Conservation (phyloP, 2,329 filamentous ascomycete genomes). For the Colletotrichum zoysiae region DNA sequence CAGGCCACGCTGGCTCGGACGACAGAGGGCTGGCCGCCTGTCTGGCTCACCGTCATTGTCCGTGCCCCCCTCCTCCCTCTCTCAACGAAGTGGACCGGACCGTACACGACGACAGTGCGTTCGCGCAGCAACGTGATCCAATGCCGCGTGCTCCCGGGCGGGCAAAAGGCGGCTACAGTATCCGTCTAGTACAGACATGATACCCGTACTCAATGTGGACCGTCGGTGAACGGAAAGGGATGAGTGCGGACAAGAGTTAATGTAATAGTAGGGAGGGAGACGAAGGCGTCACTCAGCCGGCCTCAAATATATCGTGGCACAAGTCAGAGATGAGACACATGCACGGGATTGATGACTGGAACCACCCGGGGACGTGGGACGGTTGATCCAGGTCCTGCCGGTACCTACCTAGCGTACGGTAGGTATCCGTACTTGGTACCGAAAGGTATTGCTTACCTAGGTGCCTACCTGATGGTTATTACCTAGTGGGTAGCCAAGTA, state of each 20-base stretch:
- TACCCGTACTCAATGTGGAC: not conserved
- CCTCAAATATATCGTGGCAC: not conserved
- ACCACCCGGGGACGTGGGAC: conserved; percentile 2
- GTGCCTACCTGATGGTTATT: no score
- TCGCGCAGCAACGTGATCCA: not conserved
- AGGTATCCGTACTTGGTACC: not conserved
- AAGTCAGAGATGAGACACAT: not conserved
- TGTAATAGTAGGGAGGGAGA: not conserved
- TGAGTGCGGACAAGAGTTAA: not conserved
- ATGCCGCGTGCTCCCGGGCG: not conserved
- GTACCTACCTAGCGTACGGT: not conserved
- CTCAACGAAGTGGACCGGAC: not conserved
- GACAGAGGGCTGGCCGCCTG: not conserved
- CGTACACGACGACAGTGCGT: not conserved
- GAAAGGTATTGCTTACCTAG: no score
- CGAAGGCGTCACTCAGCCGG: not conserved
- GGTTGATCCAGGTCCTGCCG: not conserved
- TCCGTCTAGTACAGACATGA: not conserved
- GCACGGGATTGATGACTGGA: not conserved
- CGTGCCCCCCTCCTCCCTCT: conserved; percentile 5
- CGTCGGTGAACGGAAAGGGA: not conserved
- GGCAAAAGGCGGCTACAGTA: not conserved
- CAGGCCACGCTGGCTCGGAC: conserved; percentile 1
- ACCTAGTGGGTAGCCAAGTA: no score
- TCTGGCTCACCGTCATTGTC: conserved; percentile 30